phyloP scores from a whole-genome alignment of 345 rosid species.

The Eucalyptus guilfoylei region DNA sequence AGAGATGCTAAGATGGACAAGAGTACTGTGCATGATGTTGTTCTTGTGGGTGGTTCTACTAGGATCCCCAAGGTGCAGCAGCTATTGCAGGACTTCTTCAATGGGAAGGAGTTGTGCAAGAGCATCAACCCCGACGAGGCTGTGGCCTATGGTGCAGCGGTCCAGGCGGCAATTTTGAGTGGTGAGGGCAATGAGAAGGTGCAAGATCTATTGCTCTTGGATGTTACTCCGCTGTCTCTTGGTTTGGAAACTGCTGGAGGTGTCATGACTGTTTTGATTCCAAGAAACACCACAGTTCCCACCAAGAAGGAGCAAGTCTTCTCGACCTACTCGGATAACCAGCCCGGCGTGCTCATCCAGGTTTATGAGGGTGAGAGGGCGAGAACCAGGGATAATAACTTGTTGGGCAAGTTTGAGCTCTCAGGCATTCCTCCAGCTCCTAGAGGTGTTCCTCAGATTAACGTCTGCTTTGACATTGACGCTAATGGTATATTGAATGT shows the following conservation, averaged over 20 bases:
- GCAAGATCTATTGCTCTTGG: conserved; percentile 20
- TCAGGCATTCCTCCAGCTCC: neutral
- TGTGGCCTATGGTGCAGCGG: conserved; percentile 33
- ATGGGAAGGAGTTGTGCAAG: conserved; percentile 4
- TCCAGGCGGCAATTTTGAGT: conserved; percentile 24
- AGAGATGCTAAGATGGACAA: conserved; percentile 53
- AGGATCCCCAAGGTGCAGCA: conserved; percentile 45
- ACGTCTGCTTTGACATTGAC: neutral
- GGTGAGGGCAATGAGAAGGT: conserved; percentile 34
- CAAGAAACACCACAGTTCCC: conserved; percentile 24
- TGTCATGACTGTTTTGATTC: conserved; percentile 27
- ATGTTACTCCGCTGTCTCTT: conserved; percentile 18
- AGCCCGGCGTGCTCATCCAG: conserved; percentile 22
- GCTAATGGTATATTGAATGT: neutral
- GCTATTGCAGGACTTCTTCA: conserved; percentile 24
- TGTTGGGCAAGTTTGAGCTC: conserved; percentile 7
- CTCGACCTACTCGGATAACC: conserved; percentile 24
- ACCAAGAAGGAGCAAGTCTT: conserved; percentile 28
- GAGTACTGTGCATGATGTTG: conserved; percentile 33
- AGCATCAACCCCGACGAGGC: conserved; percentile 38
- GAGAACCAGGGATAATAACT: conserved; percentile 22
- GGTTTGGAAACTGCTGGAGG: conserved; percentile 29
- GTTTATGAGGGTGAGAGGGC: conserved; percentile 31
- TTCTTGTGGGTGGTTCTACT: conserved; percentile 52
- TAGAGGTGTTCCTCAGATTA: neutral